Conservation (phyloP, 805 yeast genomes). For the Starmerella apis region DNA sequence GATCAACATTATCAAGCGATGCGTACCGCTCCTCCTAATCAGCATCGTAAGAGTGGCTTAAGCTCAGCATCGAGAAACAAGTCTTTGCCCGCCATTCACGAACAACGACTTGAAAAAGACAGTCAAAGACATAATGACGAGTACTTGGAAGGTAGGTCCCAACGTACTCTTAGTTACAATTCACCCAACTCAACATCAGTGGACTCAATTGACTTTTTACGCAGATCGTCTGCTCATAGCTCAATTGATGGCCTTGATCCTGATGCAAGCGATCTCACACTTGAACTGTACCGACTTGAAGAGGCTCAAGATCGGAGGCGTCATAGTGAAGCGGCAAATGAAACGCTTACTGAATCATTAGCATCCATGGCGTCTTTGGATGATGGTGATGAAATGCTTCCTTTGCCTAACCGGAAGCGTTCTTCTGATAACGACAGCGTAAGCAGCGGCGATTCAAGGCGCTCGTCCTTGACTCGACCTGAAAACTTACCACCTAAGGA, state of each 20-base stretch:
- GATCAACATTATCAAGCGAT: background rate
- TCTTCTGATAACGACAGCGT: constrained; percentile 4
- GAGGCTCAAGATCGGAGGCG: constrained; percentile 6
- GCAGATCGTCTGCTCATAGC: background rate
- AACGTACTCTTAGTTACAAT: background rate
- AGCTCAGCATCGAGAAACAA: background rate
- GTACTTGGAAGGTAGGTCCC: background rate
- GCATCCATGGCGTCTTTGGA: constrained; percentile 1
- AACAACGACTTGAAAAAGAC: background rate
- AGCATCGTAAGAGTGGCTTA: background rate
- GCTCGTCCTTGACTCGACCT: constrained; percentile 48
- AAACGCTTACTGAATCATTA: constrained; percentile 1
- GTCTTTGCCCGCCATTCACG: background rate
- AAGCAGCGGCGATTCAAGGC: constrained; percentile 14
- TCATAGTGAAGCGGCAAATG: constrained; percentile 5
- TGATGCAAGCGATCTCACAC: constrained; percentile 33
- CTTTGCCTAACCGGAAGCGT: constrained; percentile 8
- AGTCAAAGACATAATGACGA: too few species aligned
- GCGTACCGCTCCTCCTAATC: too few species aligned
- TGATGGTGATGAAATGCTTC: constrained; percentile 9
- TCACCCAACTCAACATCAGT: background rate
- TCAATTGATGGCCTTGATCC: constrained; percentile 29
- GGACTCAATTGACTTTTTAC: background rate
- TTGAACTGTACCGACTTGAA: constrained; percentile 23
- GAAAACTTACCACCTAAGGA: constrained; percentile 57